Evolutionary conservation across 306 rosid species (phyloP), one percentile per base, ranked within the genome.

Genomic region (Vicia villosa): DNA sequence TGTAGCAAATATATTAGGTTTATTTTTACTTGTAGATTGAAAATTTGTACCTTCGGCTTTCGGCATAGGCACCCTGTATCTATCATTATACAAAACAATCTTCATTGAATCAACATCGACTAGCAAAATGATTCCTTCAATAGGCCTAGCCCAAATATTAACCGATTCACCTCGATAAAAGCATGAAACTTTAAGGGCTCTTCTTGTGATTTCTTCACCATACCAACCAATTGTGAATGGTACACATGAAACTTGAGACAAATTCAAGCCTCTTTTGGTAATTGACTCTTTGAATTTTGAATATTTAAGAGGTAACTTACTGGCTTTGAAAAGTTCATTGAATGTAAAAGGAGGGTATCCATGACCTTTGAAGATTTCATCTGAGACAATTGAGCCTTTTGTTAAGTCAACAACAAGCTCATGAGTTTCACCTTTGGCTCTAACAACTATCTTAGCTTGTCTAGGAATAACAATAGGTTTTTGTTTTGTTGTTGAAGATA

Each of bases 201-300:
- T 83, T 32, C 43, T 82, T 45, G 91, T 83, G 20, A 69, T 66
- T 15, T 77, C 30, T 32, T 89, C 92, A 12, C 98, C 96, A 73
- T 62, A 86, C 96, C 96, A 92, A 60, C 98, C 98, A 17, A 85
- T 36, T n/a, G 96, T 88, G 21, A 90, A 81, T 34, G 98, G 96
- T 1, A 89, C 66, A 77, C 93, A 92, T 56, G 98, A 92, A 69
- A 90, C 83, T 80, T 90, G 85, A 16, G 91, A 83, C 46, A 90
- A 63, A 42, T 88, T 86, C 79, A 92, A 81, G 17, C 91, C 87
- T 69, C 96, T 82, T 3, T 69, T 77, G 8, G 77, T 30, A 22
- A 88, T 78, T 45, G 98, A 90, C 45, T 30, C 63, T 38, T 70
- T 75, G 78, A 90, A 92, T 60, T 78, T 80, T 37, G 93, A 77